These are phyloP conservation scores for Calonectria montana DNA, from an alignment of 2,329 filamentous ascomycete species.

Conservation along the genomic window DNA sequence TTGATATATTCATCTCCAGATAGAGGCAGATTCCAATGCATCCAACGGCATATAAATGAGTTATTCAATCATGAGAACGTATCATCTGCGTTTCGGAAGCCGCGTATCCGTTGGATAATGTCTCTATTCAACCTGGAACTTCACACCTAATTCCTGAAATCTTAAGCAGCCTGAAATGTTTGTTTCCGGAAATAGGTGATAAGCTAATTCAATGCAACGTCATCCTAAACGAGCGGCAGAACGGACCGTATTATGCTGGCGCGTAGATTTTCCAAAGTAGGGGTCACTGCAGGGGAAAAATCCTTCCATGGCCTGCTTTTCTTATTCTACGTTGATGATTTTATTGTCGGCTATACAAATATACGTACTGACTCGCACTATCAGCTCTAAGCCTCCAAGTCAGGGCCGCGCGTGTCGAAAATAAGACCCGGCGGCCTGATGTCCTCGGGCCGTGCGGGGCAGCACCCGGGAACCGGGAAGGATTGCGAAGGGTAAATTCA, in stretches of 20 bases:
- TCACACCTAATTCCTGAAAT: background rate
- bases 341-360: background rate
- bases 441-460: background rate
- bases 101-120: background rate
- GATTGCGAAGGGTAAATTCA: slow-evolving; percentile 20
- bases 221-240: background rate
- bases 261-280: background rate
- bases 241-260: slow-evolving; percentile 17
- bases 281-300: background rate
- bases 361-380: slow-evolving; percentile 7
- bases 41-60: slow-evolving; percentile 8
- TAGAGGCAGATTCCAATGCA: background rate
- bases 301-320: background rate
- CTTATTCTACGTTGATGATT: background rate
- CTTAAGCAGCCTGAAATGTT: background rate
- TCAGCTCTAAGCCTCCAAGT: background rate
- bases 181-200: background rate
- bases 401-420: background rate
- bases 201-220: slow-evolving; percentile 2
- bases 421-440: background rate
- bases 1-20: background rate
- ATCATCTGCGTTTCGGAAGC: background rate
- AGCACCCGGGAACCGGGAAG: slow-evolving; percentile 14
- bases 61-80: background rate
- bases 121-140: background rate